A percentile compares a stretch with the other conserved stretches of the same genome.
Conservation (phyloP, 2,329 filamentous ascomycete species). For the Parastagonospora nodorum region DNA sequence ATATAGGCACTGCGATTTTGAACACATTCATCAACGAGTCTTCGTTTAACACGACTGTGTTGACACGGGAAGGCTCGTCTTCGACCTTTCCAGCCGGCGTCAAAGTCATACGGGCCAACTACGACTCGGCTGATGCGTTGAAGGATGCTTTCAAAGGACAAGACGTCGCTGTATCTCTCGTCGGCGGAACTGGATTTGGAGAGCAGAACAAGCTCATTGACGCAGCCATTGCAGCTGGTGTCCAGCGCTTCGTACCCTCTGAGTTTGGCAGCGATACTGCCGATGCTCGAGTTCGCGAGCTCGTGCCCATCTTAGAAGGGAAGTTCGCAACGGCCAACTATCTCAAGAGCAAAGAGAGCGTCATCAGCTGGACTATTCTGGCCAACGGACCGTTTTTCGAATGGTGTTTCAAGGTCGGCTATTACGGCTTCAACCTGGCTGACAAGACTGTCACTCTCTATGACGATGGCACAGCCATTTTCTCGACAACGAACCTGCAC, state of each 20-base stretch:
- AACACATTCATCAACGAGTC: slow-evolving; percentile 46
- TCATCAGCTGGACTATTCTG: slow-evolving; percentile 61
- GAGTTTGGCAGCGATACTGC: slow-evolving; percentile 59
- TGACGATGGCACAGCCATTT: slow-evolving; percentile 61
- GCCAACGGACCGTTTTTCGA: slow-evolving; percentile 56
- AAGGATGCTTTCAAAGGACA: slow-evolving; percentile 58
- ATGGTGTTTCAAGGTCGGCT: slow-evolving; percentile 54
- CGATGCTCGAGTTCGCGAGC: slow-evolving; percentile 39
- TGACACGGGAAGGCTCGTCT: slow-evolving; percentile 57
- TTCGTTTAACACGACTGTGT: slow-evolving; percentile 60
- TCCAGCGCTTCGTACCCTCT: slow-evolving; percentile 65
- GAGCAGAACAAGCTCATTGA: slow-evolving; percentile 61
- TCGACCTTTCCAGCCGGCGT: slow-evolving; percentile 49
- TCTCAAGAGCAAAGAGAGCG: slow-evolving; percentile 53
- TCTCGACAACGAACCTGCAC: slow-evolving; percentile 57
- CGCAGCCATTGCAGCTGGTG: slow-evolving; percentile 63
- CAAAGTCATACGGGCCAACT: slow-evolving; percentile 55
- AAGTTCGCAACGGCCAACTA: slow-evolving; percentile 60
- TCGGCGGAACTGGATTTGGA: slow-evolving; percentile 49
- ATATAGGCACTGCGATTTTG: slow-evolving; percentile 51
- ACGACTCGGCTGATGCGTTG: slow-evolving; percentile 55
- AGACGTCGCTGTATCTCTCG: slow-evolving; percentile 60
- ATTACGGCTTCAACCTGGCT: slow-evolving; percentile 58
- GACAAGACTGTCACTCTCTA: slow-evolving; percentile 59
- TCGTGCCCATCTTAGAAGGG: slow-evolving; percentile 58